Percentiles rank a stretch among this genome's conserved stretches.
phyloP scores from a whole-genome alignment of 75 land plant species.

The Pinus taeda region DNA sequence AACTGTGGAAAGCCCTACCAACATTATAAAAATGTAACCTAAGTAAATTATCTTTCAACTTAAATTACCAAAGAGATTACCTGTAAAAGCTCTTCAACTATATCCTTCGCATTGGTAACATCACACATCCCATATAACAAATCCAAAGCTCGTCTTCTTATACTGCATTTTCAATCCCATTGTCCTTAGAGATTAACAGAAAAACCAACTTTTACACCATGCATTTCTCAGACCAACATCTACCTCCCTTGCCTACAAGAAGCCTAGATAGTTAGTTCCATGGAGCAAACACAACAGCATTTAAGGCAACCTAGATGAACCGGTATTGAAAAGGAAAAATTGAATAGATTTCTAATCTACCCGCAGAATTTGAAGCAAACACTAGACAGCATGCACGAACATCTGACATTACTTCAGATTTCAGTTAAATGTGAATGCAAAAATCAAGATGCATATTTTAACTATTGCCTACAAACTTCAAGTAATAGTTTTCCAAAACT shows the following conservation, averaged over 20 bases:
- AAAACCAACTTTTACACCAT: too few relatives aligned
- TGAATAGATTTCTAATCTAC: not conserved
- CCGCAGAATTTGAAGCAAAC: not conserved
- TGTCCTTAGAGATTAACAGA: too few relatives aligned
- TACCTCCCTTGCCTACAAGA: too few relatives aligned
- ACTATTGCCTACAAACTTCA: too few relatives aligned
- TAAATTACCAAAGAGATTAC: conserved; percentile 20
- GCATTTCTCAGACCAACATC: too few relatives aligned
- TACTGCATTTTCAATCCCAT: conserved; percentile 47
- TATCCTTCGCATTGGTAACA: conserved; percentile 97
- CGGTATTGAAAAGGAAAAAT: not conserved
- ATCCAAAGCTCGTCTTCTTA: conserved; percentile 95
- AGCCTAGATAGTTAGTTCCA: too few relatives aligned
- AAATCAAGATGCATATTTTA: not conserved
- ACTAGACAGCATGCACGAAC: not conserved
- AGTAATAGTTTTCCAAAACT: not conserved
- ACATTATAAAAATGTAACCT: not conserved
- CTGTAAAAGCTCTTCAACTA: conserved; percentile 99
- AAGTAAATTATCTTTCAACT: too few relatives aligned
- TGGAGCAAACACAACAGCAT: too few relatives aligned
- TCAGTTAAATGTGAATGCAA: not conserved
- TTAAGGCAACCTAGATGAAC: not conserved
- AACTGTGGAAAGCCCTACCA: not conserved
- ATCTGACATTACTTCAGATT: not conserved
- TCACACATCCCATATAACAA: conserved; percentile 99